These are phyloP conservation scores for Poterioochromonas sp. DNA, from an alignment of 352 stramenopile species.

Conservation along the genomic window DNA sequence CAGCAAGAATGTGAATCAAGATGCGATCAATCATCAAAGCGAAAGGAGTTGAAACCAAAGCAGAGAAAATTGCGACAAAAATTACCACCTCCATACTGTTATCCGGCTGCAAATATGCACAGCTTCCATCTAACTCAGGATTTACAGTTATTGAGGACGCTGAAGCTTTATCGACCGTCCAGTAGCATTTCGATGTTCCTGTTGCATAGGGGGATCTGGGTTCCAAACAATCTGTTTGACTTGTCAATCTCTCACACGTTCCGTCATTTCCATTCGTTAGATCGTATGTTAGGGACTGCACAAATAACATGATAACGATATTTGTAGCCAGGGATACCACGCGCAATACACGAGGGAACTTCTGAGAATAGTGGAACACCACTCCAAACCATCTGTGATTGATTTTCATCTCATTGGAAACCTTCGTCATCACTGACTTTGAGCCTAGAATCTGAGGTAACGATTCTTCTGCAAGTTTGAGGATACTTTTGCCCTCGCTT, in stretches of 20 bases:
- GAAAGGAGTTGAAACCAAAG: slow-evolving; percentile 14
- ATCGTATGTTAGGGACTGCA: slow-evolving; percentile 24
- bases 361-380: slow-evolving; percentile 14
- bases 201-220: not conserved
- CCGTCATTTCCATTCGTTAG: slow-evolving; percentile 21
- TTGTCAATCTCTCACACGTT: not conserved
- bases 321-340: slow-evolving; percentile 24
- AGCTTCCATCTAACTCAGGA: not conserved
- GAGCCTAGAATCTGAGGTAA: not conserved
- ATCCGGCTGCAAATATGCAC: not conserved
- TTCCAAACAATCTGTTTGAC: not conserved
- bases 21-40: not conserved
- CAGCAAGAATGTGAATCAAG: not conserved
- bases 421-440: not conserved
- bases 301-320: slow-evolving; percentile 26
- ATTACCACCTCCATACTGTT: not conserved
- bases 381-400: slow-evolving; percentile 14
- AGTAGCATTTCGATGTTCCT: slow-evolving; percentile 3
- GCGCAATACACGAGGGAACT: slow-evolving; percentile 11
- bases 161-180: not conserved
- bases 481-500: not conserved
- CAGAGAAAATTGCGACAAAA: slow-evolving; percentile 29
- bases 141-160: not conserved
- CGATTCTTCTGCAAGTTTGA: not conserved
- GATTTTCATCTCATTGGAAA: not conserved